Evolutionary conservation across 129 eudicot species (phyloP).

Genomic region (Centrapalus pauciflorus): DNA sequence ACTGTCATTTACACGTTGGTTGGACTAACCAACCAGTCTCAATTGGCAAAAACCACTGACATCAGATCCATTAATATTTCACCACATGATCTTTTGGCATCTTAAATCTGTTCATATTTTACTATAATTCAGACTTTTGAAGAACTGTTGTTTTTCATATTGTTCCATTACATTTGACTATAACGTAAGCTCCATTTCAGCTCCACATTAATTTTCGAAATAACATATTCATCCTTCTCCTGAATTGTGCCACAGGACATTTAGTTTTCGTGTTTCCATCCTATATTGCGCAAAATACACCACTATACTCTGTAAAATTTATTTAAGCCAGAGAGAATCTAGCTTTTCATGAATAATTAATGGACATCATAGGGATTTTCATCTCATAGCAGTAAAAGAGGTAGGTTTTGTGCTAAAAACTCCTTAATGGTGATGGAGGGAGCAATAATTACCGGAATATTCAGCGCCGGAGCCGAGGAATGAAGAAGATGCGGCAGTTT

Average conservation of each 20-base stretch:
- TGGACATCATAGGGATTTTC: not conserved
- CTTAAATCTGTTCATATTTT: not conserved
- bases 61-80: too few relatives aligned
- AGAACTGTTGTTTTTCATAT: not conserved
- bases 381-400: not conserved
- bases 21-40: not conserved
- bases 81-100: not conserved
- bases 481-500: constrained; percentile 44
- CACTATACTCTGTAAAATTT: not conserved
- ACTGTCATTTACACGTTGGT: not conserved
- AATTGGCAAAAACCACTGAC: too few relatives aligned
- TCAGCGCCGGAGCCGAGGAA: constrained; percentile 45
- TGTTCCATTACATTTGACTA: not conserved
- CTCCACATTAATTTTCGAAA: not conserved
- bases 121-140: not conserved
- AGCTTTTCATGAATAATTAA: not conserved
- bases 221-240: not conserved
- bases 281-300: not conserved
- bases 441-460: constrained; percentile 38
- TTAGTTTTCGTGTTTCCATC: not conserved
- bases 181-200: not conserved
- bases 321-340: not conserved
- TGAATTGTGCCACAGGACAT: not conserved
- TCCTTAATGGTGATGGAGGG: not conserved
- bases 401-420: not conserved